A percentile compares a stretch with the other conserved stretches of the same genome.
Conservation (phyloP, 2,329 filamentous ascomycete genomes). For the Botrytis galanthina region DNA sequence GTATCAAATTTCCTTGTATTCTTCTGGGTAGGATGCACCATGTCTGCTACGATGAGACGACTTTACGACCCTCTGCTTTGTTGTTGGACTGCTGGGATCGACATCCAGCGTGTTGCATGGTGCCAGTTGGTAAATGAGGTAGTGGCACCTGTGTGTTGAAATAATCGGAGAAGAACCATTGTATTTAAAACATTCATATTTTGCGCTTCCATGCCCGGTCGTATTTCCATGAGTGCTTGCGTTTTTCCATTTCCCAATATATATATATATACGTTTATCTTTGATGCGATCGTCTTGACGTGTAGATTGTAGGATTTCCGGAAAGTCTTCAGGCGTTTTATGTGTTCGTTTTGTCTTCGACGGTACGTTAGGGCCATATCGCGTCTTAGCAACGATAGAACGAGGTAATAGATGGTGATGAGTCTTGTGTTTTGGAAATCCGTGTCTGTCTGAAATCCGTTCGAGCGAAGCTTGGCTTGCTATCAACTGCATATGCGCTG, state of each 20-base stretch:
- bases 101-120: constrained; percentile 2
- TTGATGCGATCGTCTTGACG: not conserved
- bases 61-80: constrained; percentile 23
- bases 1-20: constrained; percentile 20
- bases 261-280: not conserved
- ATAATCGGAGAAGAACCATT: constrained; percentile 12
- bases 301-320: not conserved
- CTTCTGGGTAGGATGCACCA: constrained; percentile 23
- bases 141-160: constrained; percentile 3
- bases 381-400: not conserved
- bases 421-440: not conserved
- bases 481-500: not conserved
- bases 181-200: constrained; percentile 20
- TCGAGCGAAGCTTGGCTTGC: not conserved
- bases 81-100: not conserved
- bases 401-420: not conserved
- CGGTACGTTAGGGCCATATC: not conserved
- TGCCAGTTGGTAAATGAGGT: constrained; percentile 10
- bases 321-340: not conserved
- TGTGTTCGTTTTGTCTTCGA: not conserved
- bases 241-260: not conserved
- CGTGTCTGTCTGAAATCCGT: not conserved
- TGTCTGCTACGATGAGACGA: constrained; percentile 33
- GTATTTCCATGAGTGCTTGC: not conserved
- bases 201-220: not conserved